Percentiles rank a stretch among this genome's conserved stretches.
phyloP scores from a whole-genome alignment of 352 stramenopile species.

The Pythium apleroticum region DNA sequence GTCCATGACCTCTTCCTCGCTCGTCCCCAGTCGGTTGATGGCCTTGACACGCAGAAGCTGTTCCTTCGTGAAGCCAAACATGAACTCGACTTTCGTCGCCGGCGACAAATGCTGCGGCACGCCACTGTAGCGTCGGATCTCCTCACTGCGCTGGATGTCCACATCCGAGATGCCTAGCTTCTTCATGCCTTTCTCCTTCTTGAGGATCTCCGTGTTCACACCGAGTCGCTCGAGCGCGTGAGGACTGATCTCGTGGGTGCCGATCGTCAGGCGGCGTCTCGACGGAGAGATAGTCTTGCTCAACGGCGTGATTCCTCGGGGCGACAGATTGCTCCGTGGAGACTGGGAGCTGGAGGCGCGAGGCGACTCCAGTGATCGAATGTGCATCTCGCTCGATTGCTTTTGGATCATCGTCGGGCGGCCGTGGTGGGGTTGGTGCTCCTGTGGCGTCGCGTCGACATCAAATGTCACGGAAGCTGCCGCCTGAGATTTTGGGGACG shows the following conservation, averaged over 20 bases:
- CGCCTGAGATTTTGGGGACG: slow-evolving; percentile 13
- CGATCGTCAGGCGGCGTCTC: slow-evolving; percentile 25
- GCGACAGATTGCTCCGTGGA: neutral
- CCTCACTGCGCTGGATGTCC: slow-evolving; percentile 34
- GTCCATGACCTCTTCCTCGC: slow-evolving; percentile 41
- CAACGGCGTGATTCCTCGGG: neutral
- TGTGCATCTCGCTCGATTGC: slow-evolving; percentile 6
- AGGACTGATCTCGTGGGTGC: slow-evolving; percentile 27
- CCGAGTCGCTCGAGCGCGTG: slow-evolving; percentile 37
- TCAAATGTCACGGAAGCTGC: neutral
- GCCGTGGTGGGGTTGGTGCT: neutral
- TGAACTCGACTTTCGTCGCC: slow-evolving; percentile 33
- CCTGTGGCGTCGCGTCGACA: neutral
- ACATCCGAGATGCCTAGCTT: slow-evolving; percentile 47
- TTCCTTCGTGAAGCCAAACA: slow-evolving; percentile 41
- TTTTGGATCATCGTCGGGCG: slow-evolving; percentile 17
- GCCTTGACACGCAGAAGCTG: slow-evolving; percentile 42
- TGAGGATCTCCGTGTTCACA: slow-evolving; percentile 40
- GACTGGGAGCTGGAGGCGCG: slow-evolving; percentile 1
- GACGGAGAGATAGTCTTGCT: slow-evolving; percentile 18
- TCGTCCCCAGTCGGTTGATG: slow-evolving; percentile 38
- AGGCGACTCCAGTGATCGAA: neutral
- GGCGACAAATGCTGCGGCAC: slow-evolving; percentile 17
- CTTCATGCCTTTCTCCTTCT: slow-evolving; percentile 48
- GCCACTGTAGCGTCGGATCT: slow-evolving; percentile 33